Percentiles rank a stretch among this genome's conserved stretches.
Conservation (phyloP, 768 basidiomycete genomes). For the Lanmaoa pseudosensibilis region DNA sequence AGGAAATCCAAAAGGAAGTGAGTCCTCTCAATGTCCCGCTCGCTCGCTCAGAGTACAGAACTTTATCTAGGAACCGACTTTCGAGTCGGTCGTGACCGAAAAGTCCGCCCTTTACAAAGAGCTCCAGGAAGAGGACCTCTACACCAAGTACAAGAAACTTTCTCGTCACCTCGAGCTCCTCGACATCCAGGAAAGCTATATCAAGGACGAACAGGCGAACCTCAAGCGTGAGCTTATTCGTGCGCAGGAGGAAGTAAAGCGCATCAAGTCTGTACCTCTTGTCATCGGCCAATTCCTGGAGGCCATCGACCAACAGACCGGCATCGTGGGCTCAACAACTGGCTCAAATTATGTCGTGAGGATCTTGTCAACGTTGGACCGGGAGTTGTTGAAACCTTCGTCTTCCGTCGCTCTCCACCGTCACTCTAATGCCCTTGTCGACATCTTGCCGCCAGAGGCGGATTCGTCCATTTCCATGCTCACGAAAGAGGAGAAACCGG, state of each 20-base stretch:
- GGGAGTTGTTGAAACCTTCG: constrained; percentile 95
- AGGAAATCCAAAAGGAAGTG: constrained; percentile 80
- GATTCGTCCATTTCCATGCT: constrained; percentile 97
- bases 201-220: constrained; percentile 98
- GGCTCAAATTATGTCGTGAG: constrained; percentile 98
- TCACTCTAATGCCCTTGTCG: constrained; percentile 97
- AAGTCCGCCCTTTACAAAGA: constrained; percentile 86
- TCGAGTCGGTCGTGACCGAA: constrained; percentile 84
- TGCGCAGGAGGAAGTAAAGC: constrained; percentile 98
- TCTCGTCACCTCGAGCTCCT: constrained; percentile 94
- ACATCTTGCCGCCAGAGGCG: constrained; percentile 97
- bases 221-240: constrained; percentile 97
- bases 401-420: constrained; percentile 98
- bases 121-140: constrained; percentile 88
- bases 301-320: constrained; percentile 96
- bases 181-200: constrained; percentile 92
- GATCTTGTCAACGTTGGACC: constrained; percentile 94
- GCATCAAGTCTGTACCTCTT: constrained; percentile 96
- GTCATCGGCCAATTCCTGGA: constrained; percentile 99
- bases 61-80: constrained; percentile 74
- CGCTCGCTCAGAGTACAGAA: constrained; percentile 1
- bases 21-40: constrained; percentile 25
- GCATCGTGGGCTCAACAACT: constrained; percentile 96
- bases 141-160: constrained; percentile 96
- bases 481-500: constrained; percentile 90